A percentile compares a stretch with the other conserved stretches of the same genome.
Conservation (phyloP, 768 basidiomycete species). For the Lentinula guzmanii region DNA sequence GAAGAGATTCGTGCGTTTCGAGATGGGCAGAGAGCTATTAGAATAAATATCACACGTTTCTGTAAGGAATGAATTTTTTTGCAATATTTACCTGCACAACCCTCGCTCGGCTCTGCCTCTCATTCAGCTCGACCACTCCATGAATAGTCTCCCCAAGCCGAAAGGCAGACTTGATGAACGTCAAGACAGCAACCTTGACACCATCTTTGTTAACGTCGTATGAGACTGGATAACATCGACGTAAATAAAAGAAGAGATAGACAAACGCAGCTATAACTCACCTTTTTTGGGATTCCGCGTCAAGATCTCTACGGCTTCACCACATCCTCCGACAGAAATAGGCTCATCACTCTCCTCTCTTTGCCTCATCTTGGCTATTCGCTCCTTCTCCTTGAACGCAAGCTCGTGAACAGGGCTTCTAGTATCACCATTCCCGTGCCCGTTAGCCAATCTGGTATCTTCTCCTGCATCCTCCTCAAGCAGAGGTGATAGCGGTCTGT, state of each 20-base stretch:
- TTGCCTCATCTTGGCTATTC: slow-evolving; percentile 19
- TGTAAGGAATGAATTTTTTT: neutral
- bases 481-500: neutral
- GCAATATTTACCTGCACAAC: slow-evolving; percentile 68
- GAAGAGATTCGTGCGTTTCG: slow-evolving; percentile 84
- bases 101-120: slow-evolving; percentile 56
- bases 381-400: slow-evolving; percentile 20
- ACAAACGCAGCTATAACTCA: slow-evolving; percentile 23
- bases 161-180: slow-evolving; percentile 88
- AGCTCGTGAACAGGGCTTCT: slow-evolving; percentile 19
- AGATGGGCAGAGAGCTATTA: slow-evolving; percentile 79
- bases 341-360: slow-evolving; percentile 30
- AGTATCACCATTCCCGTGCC: slow-evolving; percentile 38
- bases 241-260: neutral
- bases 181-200: slow-evolving; percentile 81
- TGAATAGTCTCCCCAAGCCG: slow-evolving; percentile 88
- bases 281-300: slow-evolving; percentile 89
- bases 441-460: slow-evolving; percentile 12
- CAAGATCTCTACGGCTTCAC: slow-evolving; percentile 87
- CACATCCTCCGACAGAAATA: slow-evolving; percentile 46
- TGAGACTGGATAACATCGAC: slow-evolving; percentile 48
- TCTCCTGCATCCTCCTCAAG: neutral
- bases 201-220: slow-evolving; percentile 96
- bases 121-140: slow-evolving; percentile 86
- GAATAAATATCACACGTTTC: neutral